These are phyloP conservation scores for Flueggea neowawraea DNA, from an alignment of 441 rosid species.

Conservation along the genomic window DNA sequence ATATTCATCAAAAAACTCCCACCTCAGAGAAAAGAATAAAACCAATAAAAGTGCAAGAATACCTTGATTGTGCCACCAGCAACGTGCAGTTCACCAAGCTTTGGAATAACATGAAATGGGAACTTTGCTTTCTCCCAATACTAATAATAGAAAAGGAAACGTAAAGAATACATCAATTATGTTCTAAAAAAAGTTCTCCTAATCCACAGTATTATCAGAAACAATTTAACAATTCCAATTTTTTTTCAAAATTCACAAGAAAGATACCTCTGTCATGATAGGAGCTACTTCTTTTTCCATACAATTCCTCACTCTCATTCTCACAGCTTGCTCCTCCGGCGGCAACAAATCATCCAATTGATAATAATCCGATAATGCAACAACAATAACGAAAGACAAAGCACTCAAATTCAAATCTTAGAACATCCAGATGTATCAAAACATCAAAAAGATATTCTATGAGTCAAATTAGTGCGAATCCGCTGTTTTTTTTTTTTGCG, in stretches of 20 bases:
- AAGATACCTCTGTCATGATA: conserved; percentile 64
- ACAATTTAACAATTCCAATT: background rate
- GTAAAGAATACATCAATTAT: conserved; percentile 10
- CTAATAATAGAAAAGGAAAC: conserved; percentile 43
- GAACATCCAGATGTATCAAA: background rate
- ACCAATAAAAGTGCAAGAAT: background rate
- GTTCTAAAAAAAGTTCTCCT: background rate
- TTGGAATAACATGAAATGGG: conserved; percentile 80
- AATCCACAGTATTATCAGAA: too few relatives aligned
- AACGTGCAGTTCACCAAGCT: too few relatives aligned
- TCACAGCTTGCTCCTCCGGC: conserved; percentile 66
- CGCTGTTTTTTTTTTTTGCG: too few relatives aligned
- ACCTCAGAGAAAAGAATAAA: conserved; percentile 5
- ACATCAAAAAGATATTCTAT: too few relatives aligned
- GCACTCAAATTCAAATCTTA: too few relatives aligned
- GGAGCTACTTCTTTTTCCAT: conserved; percentile 97
- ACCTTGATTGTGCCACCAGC: conserved; percentile 94
- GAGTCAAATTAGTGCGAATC: too few relatives aligned
- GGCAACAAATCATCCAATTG: conserved; percentile 73
- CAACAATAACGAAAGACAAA: too few relatives aligned
- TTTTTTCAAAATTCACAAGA: conserved; percentile 3
- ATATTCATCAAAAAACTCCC: too few relatives aligned
- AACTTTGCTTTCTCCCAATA: conserved; percentile 98
- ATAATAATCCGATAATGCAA: conserved; percentile 63
- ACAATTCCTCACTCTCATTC: conserved; percentile 64